These are phyloP conservation scores for Boletus subcaerulescens DNA, from an alignment of 768 basidiomycete species.

Conservation along the genomic window DNA sequence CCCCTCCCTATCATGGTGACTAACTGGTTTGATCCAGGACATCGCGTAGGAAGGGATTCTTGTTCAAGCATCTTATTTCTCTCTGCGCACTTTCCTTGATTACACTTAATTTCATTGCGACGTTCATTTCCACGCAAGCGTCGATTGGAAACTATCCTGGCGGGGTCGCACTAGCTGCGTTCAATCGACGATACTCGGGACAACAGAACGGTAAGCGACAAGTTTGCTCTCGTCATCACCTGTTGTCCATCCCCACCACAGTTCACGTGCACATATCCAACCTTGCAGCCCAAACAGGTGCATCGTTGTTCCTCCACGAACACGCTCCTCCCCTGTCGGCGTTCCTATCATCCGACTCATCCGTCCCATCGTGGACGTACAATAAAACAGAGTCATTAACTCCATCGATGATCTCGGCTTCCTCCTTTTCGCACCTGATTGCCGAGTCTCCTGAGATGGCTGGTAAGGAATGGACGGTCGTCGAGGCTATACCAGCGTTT, in stretches of 20 bases:
- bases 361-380: conserved; percentile 54
- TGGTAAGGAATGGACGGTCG: conserved; percentile 39
- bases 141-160: conserved; percentile 89
- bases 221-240: background rate
- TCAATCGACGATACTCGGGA: conserved; percentile 54
- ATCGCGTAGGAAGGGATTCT: conserved; percentile 44
- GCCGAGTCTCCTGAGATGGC: conserved; percentile 40
- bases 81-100: conserved; percentile 49
- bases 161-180: conserved; percentile 60
- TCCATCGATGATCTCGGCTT: conserved; percentile 37
- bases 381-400: conserved; percentile 77
- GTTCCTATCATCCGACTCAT: conserved; percentile 7
- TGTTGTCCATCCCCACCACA: conserved; percentile 16
- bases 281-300: conserved; percentile 85
- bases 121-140: conserved; percentile 49
- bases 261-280: conserved; percentile 80
- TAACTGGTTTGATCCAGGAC: conserved; percentile 34
- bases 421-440: conserved; percentile 62
- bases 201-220: conserved; percentile 29
- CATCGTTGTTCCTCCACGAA: conserved; percentile 80
- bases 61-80: conserved; percentile 46
- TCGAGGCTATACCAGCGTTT: conserved; percentile 47
- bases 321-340: conserved; percentile 49
- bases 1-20: background rate
- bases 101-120: conserved; percentile 49